These are phyloP conservation scores for Populus hybrid DNA, from an alignment of 441 rosid genomes.

Conservation along the genomic window DNA sequence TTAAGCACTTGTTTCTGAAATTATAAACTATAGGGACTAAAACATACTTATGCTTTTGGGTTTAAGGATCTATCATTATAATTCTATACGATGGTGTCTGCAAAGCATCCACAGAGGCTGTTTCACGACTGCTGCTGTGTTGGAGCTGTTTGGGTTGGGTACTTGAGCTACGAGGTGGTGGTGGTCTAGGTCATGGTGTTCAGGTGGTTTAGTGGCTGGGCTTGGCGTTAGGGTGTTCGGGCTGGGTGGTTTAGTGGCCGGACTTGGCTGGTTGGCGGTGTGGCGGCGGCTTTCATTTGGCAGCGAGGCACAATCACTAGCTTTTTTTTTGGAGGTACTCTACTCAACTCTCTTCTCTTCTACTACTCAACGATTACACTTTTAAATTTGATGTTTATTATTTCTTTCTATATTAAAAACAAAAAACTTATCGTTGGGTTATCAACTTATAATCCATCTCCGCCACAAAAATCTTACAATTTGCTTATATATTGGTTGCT, in stretches of 20 bases:
- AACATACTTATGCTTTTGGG: not conserved
- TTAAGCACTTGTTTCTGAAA: not conserved
- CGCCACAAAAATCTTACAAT: not conserved
- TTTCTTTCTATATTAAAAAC: not conserved
- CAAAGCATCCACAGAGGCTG: not conserved
- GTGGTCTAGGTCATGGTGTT: not conserved
- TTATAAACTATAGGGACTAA: not conserved
- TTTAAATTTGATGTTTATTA: not conserved
- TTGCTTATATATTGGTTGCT: not conserved
- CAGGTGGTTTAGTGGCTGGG: not conserved
- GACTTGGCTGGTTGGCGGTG: not conserved
- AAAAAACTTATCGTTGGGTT: not conserved
- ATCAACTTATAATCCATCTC: not conserved
- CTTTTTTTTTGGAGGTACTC: conserved; percentile 71
- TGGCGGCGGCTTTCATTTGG: conserved; percentile 19
- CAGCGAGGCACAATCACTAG: conserved; percentile 66
- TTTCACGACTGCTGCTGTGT: not conserved
- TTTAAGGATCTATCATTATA: not conserved
- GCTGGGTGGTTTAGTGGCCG: not conserved
- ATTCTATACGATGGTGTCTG: not conserved
- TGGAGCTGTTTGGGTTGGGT: not conserved
- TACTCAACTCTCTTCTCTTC: not conserved
- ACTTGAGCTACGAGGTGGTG: not conserved
- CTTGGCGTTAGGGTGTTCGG: not conserved
- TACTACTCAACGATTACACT: not conserved